Evolutionary conservation across 768 basidiomycete genomes (phyloP).

Genomic region (Dacryopinax primogenitus): DNA sequence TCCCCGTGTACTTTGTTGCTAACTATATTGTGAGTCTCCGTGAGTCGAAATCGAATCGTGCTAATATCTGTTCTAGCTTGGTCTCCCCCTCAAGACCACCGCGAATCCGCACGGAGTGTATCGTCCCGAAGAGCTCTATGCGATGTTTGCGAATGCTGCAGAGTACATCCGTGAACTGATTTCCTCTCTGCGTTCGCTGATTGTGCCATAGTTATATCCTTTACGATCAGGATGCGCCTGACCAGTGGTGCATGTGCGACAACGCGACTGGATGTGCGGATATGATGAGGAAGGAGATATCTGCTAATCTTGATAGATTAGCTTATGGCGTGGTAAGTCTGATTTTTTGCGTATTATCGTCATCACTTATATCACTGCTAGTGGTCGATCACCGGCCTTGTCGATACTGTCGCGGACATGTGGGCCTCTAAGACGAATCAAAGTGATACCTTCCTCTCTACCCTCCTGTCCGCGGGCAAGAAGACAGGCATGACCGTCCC

Average conservation of each 20-base stretch:
- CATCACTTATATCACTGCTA: background rate
- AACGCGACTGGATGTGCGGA: background rate
- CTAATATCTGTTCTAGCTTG: background rate
- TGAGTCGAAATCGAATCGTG: background rate
- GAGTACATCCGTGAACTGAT: background rate
- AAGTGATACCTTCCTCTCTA: background rate
- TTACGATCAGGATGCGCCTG: background rate
- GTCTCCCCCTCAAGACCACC: background rate
- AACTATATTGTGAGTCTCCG: background rate
- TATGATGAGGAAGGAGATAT: background rate
- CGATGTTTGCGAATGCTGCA: background rate
- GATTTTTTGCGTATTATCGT: too few relatives aligned
- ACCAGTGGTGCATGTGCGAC: background rate
- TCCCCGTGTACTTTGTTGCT: slow-evolving; percentile 53
- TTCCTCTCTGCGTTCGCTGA: background rate
- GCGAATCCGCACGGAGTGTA: background rate
- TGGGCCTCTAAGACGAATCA: background rate
- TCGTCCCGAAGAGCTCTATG: background rate
- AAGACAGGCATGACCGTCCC: background rate
- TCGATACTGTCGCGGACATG: background rate
- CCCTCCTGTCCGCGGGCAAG: background rate
- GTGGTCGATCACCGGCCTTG: background rate
- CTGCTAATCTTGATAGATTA: background rate
- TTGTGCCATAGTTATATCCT: background rate
- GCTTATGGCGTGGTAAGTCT: background rate